Base-by-base conservation (phyloP, 2,329 filamentous ascomycete genomes). In the Xylaria sp. region DNA sequence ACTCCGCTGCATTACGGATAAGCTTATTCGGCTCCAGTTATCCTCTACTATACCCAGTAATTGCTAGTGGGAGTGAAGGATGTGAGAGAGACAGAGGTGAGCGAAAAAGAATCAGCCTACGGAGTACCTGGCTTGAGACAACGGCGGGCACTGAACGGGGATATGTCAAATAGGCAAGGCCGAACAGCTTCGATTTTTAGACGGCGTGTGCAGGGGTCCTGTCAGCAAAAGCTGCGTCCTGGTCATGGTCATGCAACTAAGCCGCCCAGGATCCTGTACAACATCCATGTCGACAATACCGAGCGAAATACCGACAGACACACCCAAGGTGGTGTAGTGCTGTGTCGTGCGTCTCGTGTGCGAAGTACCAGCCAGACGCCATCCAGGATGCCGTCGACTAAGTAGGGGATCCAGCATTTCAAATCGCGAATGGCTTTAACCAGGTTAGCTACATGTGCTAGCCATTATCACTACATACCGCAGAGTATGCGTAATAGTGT, bases 171-270 rank as follows among this genome's bases (percentile, higher is more conserved):
- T 68, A 62, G 68, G 65, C 65, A 68, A 70, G 68, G 62, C 68
- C 68, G 68, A 46, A 70, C 39, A 28, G 18, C 36, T 46, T 58
- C 23, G 28, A 48, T 36, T 49, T 36, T 49, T 64, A 65, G 28
- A 69, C 62, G 62, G 43, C n/a, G 23, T 48, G 15, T 52, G 55
- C 66, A 68, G 59, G 65, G 65, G 41, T 68, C 59, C 43, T 66
- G 69, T 71, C 69, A 71, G 69, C 69, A 71, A 65, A 41, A 36
- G 33, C 43, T 49, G 25, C n/a, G 65, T 52, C 58, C 48, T 63
- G 57, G 65, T 52, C 68, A 62, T 70, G 68, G n/a, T n/a, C n/a
- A n/a, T n/a, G n/a, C 65, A 70, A 49, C 68, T 63, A 63, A 66
- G 62, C 62, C 43, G 39, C 51, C 58, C 62, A 65, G 54, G 58